Conservation (phyloP, 495 filamentous ascomycete genomes). For the Penicillium robsamsonii region DNA sequence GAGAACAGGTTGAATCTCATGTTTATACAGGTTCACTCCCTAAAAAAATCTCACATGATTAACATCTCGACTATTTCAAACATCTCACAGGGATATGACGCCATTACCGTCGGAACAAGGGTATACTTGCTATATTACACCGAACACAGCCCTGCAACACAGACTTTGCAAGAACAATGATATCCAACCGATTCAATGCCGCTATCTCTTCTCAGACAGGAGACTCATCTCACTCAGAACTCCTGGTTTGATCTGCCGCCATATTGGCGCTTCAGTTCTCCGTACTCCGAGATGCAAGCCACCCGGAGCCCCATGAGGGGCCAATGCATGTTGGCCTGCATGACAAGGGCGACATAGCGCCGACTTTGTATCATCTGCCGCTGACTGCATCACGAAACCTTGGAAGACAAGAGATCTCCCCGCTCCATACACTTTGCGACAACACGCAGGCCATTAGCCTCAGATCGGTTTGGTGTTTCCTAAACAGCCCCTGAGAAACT, state of each 20-base stretch:
- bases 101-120: neutral
- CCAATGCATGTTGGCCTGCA: constrained; percentile 1
- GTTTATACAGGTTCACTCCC: neutral
- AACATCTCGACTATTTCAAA: neutral
- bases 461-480: neutral
- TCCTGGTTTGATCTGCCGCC: neutral
- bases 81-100: neutral
- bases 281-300: neutral
- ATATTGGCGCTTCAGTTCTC: neutral
- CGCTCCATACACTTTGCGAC: neutral
- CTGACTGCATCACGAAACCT: constrained; percentile 6
- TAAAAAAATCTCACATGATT: neutral
- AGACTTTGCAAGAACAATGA: neutral
- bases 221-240: neutral
- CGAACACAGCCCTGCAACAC: neutral
- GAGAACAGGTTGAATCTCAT: neutral
- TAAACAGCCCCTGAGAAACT: constrained; percentile 7
- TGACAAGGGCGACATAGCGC: neutral
- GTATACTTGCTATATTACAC: neutral
- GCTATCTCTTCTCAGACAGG: neutral
- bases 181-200: neutral
- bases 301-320: constrained; percentile 7
- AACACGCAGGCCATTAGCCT: neutral
- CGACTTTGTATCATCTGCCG: constrained; percentile 11
- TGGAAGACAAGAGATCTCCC: constrained; percentile 1